phyloP scores from a whole-genome alignment of 768 basidiomycete genomes.

The Tricholoma sp. region DNA sequence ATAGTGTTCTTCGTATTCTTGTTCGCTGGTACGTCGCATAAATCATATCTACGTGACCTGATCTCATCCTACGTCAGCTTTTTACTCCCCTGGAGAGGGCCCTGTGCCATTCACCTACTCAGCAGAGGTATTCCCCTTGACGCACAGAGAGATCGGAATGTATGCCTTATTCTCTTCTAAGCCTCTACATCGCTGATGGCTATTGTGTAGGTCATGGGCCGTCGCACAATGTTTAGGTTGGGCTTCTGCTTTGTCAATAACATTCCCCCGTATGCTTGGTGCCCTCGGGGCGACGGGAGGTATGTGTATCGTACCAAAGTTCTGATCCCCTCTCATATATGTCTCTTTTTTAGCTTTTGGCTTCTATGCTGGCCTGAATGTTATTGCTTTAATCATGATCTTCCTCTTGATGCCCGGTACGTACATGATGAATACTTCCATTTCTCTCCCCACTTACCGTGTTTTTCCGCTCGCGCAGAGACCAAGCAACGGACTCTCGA shows the following conservation, averaged over 20 bases:
- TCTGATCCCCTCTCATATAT: neutral
- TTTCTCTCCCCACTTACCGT: neutral
- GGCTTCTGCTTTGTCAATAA: slow-evolving; percentile 49
- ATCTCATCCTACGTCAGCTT: slow-evolving; percentile 26
- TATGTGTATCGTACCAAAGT: slow-evolving; percentile 8
- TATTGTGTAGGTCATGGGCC: slow-evolving; percentile 42
- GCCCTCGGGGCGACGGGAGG: slow-evolving; percentile 38
- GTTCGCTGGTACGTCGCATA: slow-evolving; percentile 29
- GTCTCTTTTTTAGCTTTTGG: slow-evolving; percentile 37
- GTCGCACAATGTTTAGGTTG: slow-evolving; percentile 47
- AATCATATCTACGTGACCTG: neutral
- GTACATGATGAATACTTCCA: slow-evolving; percentile 12
- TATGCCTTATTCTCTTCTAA: slow-evolving; percentile 25
- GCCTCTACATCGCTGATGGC: slow-evolving; percentile 18
- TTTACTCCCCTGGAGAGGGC: slow-evolving; percentile 84
- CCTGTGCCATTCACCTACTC: slow-evolving; percentile 91
- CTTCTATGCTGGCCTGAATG: slow-evolving; percentile 51
- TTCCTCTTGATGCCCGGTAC: slow-evolving; percentile 51
- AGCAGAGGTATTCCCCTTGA: slow-evolving; percentile 87
- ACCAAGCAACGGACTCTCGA: slow-evolving; percentile 50
- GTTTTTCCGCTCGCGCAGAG: slow-evolving; percentile 23
- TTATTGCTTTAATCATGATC: slow-evolving; percentile 48
- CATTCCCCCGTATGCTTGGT: slow-evolving; percentile 53
- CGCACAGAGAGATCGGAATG: slow-evolving; percentile 66
- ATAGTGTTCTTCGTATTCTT: slow-evolving; percentile 40